Evolutionary conservation across 495 filamentous ascomycete species (phyloP).

Genomic region (Jackrogersella multiformis): DNA sequence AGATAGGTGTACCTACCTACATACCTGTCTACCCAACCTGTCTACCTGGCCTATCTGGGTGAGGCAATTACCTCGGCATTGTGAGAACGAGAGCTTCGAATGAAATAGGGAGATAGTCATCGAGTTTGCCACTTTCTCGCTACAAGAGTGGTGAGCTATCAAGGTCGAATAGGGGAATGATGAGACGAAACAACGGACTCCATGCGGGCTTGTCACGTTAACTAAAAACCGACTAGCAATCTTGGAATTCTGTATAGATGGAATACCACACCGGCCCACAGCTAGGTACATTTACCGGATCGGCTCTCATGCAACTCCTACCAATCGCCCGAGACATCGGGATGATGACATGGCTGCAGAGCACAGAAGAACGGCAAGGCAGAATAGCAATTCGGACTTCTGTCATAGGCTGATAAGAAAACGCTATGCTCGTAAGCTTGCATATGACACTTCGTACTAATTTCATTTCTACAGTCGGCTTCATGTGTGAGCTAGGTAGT

Average conservation of each 20-base stretch:
- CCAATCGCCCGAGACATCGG: slow-evolving; percentile 25
- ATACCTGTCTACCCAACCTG: no score
- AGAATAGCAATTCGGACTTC: slow-evolving; percentile 16
- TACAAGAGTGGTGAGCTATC: not conserved
- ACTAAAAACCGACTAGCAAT: not conserved
- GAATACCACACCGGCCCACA: not conserved
- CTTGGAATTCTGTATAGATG: not conserved
- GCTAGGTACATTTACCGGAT: slow-evolving; percentile 2
- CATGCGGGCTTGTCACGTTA: not conserved
- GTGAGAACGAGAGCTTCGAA: not conserved
- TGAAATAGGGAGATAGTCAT: not conserved
- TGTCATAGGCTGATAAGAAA: slow-evolving; percentile 13
- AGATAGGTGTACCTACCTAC: no score
- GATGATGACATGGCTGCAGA: slow-evolving; percentile 9
- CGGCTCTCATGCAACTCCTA: slow-evolving; percentile 7
- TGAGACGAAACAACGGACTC: slow-evolving; percentile 2
- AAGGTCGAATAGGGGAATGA: not conserved
- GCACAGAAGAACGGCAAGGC: slow-evolving; percentile 3
- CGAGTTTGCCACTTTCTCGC: not conserved
- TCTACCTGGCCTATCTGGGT: not conserved
- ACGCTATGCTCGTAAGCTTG: slow-evolving; percentile 20
- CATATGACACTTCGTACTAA: slow-evolving; percentile 11
- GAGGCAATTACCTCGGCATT: slow-evolving; percentile 9
- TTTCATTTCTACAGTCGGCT: no score
- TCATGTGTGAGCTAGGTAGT: no score